phyloP scores from a whole-genome alignment of 2,329 filamentous ascomycete species.

The Coccinonectria pachysandricola region DNA sequence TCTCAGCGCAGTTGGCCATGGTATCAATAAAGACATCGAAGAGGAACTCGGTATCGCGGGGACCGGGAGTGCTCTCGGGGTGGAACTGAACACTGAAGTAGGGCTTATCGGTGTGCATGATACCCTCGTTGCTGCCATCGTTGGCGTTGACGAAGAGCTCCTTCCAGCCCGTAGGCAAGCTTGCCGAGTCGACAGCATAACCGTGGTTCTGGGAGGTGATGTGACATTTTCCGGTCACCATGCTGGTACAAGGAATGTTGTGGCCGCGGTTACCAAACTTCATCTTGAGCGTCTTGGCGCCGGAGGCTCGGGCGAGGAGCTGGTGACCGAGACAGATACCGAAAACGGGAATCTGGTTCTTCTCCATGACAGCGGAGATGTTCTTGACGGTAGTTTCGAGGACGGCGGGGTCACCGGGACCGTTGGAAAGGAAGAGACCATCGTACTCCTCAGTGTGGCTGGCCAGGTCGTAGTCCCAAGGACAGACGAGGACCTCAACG shows the following conservation, averaged over 20 bases:
- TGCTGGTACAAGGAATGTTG: slow-evolving; percentile 95
- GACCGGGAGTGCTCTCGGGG: slow-evolving; percentile 91
- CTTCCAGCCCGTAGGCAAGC: slow-evolving; percentile 69
- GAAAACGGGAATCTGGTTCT: slow-evolving; percentile 79
- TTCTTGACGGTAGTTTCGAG: slow-evolving; percentile 72
- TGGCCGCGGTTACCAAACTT: slow-evolving; percentile 98
- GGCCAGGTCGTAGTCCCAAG: slow-evolving; percentile 91
- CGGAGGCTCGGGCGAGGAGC: slow-evolving; percentile 77
- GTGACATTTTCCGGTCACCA: slow-evolving; percentile 92
- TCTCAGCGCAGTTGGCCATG: slow-evolving; percentile 60
- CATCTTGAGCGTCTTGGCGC: slow-evolving; percentile 85
- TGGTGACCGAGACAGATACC: slow-evolving; percentile 96
- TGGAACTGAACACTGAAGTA: slow-evolving; percentile 99
- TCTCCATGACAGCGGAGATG: slow-evolving; percentile 63
- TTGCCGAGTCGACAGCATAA: slow-evolving; percentile 77
- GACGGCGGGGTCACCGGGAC: slow-evolving; percentile 86
- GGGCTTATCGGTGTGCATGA: slow-evolving; percentile 73
- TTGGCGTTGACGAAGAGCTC: slow-evolving; percentile 98
- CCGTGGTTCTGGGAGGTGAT: slow-evolving; percentile 99
- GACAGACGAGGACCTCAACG: slow-evolving; percentile 87
- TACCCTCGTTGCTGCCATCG: slow-evolving; percentile 96
- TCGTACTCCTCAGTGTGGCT: slow-evolving; percentile 78
- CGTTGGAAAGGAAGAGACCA: slow-evolving; percentile 95
- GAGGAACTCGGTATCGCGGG: slow-evolving; percentile 88
- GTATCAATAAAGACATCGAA: slow-evolving; percentile 95